These are phyloP conservation scores for Nicotiana paniculata DNA, from an alignment of 257 asterid genomes.

Conservation along the genomic window DNA sequence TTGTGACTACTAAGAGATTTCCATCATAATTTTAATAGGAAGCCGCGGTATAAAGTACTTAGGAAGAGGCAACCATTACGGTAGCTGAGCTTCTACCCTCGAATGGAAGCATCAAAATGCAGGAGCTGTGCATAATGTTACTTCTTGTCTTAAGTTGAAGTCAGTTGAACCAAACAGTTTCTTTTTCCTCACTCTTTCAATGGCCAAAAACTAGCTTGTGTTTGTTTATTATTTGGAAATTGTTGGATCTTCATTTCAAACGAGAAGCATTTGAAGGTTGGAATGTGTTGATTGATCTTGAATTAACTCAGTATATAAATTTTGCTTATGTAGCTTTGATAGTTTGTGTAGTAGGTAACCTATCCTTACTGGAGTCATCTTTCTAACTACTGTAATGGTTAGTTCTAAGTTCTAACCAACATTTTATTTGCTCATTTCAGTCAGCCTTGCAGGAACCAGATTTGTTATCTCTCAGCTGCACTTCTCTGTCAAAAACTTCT, in stretches of 20 bases:
- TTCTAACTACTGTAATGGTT: not conserved
- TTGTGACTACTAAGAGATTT: too few relatives aligned
- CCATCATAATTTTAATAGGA: too few relatives aligned
- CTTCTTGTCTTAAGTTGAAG: too few relatives aligned
- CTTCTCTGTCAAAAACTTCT: constrained; percentile 60
- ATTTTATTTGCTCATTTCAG: constrained; percentile 25
- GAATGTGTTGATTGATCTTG: not conserved
- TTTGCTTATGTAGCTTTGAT: not conserved
- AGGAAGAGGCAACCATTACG: too few relatives aligned
- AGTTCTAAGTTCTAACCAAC: not conserved
- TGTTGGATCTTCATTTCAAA: not conserved
- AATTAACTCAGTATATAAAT: not conserved
- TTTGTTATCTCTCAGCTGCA: constrained; percentile 64
- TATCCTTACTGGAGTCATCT: not conserved
- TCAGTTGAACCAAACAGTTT: not conserved
- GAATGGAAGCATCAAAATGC: too few relatives aligned
- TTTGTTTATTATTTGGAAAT: not conserved
- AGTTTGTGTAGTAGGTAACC: too few relatives aligned
- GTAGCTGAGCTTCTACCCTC: too few relatives aligned
- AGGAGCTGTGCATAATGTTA: too few relatives aligned
- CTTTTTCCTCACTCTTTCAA: not conserved
- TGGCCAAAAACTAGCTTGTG: not conserved
- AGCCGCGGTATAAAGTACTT: too few relatives aligned
- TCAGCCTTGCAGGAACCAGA: constrained; percentile 60
- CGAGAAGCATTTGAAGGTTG: not conserved